Conservation (phyloP, 352 stramenopile species). For the Globisporangium emineosum region DNA sequence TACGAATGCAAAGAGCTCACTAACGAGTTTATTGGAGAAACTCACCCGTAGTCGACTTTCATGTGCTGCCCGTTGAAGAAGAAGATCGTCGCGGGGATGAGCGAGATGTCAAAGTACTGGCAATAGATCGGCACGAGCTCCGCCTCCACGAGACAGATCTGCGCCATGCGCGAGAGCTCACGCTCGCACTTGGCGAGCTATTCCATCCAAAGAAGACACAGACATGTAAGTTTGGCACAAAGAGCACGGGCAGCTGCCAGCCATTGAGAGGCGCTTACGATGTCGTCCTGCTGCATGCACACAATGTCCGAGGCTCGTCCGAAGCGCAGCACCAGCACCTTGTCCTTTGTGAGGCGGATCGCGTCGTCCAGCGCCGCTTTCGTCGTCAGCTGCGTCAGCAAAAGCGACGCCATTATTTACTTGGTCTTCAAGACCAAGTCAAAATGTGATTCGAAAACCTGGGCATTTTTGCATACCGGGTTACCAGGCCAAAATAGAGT, state of each 20-base stretch:
- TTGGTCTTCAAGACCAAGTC: no score
- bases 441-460: no score
- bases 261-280: slow-evolving; percentile 36
- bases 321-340: slow-evolving; percentile 83
- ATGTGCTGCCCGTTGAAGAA: slow-evolving; percentile 89
- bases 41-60: slow-evolving; percentile 87
- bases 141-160: slow-evolving; percentile 69
- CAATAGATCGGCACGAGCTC: slow-evolving; percentile 75
- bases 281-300: slow-evolving; percentile 84
- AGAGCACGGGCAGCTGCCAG: not conserved
- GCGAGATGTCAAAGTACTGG: slow-evolving; percentile 88
- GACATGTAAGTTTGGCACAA: not conserved
- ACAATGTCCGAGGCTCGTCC: slow-evolving; percentile 55
- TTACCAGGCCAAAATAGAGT: no score
- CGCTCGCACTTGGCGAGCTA: slow-evolving; percentile 75
- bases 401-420: slow-evolving; percentile 53
- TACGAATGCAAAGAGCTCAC: not conserved
- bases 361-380: slow-evolving; percentile 75
- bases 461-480: no score
- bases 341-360: slow-evolving; percentile 76
- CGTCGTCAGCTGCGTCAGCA: slow-evolving; percentile 59
- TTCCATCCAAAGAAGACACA: no score
- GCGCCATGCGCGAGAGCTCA: slow-evolving; percentile 78
- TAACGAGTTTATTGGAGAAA: not conserved
- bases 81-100: slow-evolving; percentile 84